Conservation (phyloP, 768 basidiomycete genomes). For the Clitopilus hobsonii region DNA sequence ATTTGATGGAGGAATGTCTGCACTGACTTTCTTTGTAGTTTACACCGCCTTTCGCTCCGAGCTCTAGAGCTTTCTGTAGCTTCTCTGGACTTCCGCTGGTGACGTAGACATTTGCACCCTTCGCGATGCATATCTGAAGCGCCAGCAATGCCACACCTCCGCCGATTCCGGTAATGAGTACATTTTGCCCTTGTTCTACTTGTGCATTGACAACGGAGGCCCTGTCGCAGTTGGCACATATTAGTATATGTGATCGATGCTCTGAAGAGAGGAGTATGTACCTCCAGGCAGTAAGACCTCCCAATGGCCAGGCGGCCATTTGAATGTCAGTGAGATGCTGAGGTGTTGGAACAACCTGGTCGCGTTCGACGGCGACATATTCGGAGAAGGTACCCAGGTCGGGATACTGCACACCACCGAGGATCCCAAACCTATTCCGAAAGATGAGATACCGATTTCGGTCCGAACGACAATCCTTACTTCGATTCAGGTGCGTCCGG, state of each 20-base stretch:
- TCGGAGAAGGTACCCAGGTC: slow-evolving; percentile 72
- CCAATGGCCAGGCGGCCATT: slow-evolving; percentile 74
- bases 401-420: slow-evolving; percentile 55
- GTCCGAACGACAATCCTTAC: too few species aligned
- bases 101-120: slow-evolving; percentile 78
- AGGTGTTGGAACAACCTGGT: slow-evolving; percentile 63
- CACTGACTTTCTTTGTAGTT: slow-evolving; percentile 63
- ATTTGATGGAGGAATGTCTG: neutral
- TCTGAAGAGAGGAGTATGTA: slow-evolving; percentile 21
- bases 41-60: slow-evolving; percentile 78
- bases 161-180: slow-evolving; percentile 80
- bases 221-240: slow-evolving; percentile 27
- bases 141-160: slow-evolving; percentile 80
- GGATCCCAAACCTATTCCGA: slow-evolving; percentile 48
- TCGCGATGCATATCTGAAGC: slow-evolving; percentile 70
- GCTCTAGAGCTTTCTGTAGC: slow-evolving; percentile 54
- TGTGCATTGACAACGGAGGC: slow-evolving; percentile 62
- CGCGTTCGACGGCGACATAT: slow-evolving; percentile 68
- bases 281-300: slow-evolving; percentile 83
- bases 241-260: neutral
- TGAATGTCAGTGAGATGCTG: slow-evolving; percentile 64
- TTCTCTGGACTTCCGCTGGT: slow-evolving; percentile 70
- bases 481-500: slow-evolving; percentile 61
- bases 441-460: neutral
- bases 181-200: slow-evolving; percentile 59